Percentiles rank a stretch among this genome's conserved stretches.
Evolutionary conservation across 106 monocot genomes (phyloP).

Genomic region (Dendrobium nobile): DNA sequence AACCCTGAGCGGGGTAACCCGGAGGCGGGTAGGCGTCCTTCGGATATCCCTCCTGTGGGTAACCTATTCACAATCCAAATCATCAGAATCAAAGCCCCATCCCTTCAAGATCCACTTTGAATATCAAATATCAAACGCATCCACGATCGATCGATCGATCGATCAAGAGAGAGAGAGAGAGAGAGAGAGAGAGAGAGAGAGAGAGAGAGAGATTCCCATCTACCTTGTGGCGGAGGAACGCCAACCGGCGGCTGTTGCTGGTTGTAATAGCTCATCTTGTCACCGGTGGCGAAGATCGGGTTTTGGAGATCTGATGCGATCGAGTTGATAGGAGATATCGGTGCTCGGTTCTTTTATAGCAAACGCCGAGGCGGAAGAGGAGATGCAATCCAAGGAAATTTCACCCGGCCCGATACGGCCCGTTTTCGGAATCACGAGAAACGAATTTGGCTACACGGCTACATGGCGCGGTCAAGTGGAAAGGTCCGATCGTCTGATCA

Average conservation of each 20-base stretch:
- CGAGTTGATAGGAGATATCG: neutral
- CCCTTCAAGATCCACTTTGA: neutral
- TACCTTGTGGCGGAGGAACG: constrained; percentile 68
- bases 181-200: neutral
- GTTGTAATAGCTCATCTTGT: constrained; percentile 52
- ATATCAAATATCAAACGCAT: neutral
- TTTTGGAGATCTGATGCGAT: neutral
- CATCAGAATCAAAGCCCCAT: neutral
- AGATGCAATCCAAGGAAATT: neutral
- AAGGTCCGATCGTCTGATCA: neutral
- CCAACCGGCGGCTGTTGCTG: constrained; percentile 60
- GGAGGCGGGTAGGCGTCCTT: constrained; percentile 31
- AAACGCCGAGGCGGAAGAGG: neutral
- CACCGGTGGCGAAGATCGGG: neutral
- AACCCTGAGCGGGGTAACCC: constrained; percentile 39
- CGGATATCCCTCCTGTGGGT: constrained; percentile 29
- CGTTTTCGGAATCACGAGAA: neutral
- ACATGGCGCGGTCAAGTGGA: neutral
- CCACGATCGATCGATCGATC: constrained; percentile 4
- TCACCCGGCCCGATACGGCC: neutral
- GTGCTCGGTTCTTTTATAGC: neutral
- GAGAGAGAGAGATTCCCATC: neutral
- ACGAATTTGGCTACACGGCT: neutral
- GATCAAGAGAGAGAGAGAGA: neutral
- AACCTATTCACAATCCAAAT: constrained; percentile 7